These are phyloP conservation scores for Neopestalotiopsis sp. DNA, from an alignment of 2,329 filamentous ascomycete species.

Conservation along the genomic window DNA sequence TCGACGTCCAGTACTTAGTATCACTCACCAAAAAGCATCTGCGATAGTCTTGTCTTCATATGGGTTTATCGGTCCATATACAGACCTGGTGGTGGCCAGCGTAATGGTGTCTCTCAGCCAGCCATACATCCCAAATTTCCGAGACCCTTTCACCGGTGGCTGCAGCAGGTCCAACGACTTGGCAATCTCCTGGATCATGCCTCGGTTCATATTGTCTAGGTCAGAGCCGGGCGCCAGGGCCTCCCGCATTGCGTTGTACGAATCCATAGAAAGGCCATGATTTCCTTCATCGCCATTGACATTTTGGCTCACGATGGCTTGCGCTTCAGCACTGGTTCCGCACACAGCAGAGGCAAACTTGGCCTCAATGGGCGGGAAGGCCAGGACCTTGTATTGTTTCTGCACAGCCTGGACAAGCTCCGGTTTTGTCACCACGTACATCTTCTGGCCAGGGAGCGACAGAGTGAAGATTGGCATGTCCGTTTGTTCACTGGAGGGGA, in stretches of 20 bases:
- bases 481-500: conserved; percentile 19
- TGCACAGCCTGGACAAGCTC: conserved; percentile 44
- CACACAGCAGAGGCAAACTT: conserved; percentile 38
- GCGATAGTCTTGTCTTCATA: conserved; percentile 41
- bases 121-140: conserved; percentile 37
- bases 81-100: conserved; percentile 42
- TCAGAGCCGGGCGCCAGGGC: neutral
- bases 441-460: conserved; percentile 44
- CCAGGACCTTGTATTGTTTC: conserved; percentile 41
- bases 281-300: conserved; percentile 41
- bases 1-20: neutral
- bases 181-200: neutral
- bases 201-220: neutral
- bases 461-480: conserved; percentile 46
- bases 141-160: neutral
- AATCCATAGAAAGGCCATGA: neutral
- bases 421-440: conserved; percentile 46
- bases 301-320: conserved; percentile 36
- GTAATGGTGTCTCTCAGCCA: conserved; percentile 49
- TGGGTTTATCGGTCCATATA: conserved; percentile 47
- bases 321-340: conserved; percentile 34
- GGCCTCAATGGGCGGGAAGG: conserved; percentile 44
- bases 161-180: neutral
- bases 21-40: conserved; percentile 11
- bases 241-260: neutral